phyloP scores from a whole-genome alignment of 352 stramenopile species.

The Phytopythium ostracodes region DNA sequence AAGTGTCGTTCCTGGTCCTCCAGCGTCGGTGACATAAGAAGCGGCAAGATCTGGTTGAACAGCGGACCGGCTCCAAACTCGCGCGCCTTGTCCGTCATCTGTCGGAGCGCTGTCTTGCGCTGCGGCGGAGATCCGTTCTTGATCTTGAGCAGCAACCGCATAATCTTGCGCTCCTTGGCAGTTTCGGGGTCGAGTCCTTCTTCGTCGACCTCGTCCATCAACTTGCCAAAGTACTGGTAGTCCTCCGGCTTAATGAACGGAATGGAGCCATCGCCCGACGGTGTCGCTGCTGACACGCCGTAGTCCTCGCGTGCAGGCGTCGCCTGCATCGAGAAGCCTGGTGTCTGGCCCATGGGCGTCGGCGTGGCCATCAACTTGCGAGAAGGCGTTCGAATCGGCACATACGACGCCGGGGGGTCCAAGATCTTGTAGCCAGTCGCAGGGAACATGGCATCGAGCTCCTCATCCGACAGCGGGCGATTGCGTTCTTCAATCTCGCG shows the following conservation, averaged over 20 bases:
- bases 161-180: slow-evolving; percentile 96
- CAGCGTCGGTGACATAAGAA: slow-evolving; percentile 98
- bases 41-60: slow-evolving; percentile 99
- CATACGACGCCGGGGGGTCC: slow-evolving; percentile 93
- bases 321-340: slow-evolving; percentile 84
- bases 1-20: slow-evolving; percentile 99
- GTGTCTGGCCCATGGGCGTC: slow-evolving; percentile 93
- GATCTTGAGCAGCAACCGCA: slow-evolving; percentile 98
- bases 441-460: slow-evolving; percentile 97
- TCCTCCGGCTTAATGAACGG: slow-evolving; percentile 99
- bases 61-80: slow-evolving; percentile 96
- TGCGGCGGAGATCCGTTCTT: slow-evolving; percentile 99
- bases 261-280: slow-evolving; percentile 81
- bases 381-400: slow-evolving; percentile 94
- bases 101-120: slow-evolving; percentile 93
- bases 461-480: slow-evolving; percentile 93
- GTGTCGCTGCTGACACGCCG: slow-evolving; percentile 58
- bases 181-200: slow-evolving; percentile 89
- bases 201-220: slow-evolving; percentile 93
- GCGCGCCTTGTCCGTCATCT: slow-evolving; percentile 97
- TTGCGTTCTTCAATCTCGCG: slow-evolving; percentile 97
- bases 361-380: slow-evolving; percentile 95
- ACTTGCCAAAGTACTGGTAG: slow-evolving; percentile 97
- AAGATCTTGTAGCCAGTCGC: slow-evolving; percentile 95
- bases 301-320: slow-evolving; percentile 82